These are phyloP conservation scores for Zymoseptoria crescenta DNA, from an alignment of 2,329 filamentous ascomycete genomes.

Conservation along the genomic window DNA sequence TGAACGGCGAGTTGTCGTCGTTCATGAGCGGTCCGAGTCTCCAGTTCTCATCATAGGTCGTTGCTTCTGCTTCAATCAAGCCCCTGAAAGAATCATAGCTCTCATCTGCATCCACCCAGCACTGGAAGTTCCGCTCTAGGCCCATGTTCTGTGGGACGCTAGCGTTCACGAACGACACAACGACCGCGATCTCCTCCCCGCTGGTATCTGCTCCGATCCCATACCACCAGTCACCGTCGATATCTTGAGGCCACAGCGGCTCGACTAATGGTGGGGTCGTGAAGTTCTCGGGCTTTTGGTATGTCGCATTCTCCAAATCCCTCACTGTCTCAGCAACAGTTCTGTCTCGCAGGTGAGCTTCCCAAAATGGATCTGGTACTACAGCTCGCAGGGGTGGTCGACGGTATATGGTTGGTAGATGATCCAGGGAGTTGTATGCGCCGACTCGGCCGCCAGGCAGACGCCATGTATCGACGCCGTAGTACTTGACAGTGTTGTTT, in stretches of 20 bases:
- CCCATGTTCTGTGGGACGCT: not conserved
- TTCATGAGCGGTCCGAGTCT: not conserved
- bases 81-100: not conserved
- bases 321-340: not conserved
- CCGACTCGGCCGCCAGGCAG: not conserved
- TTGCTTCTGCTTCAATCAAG: not conserved
- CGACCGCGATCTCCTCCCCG: not conserved
- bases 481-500: not conserved
- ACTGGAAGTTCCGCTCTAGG: not conserved
- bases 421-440: not conserved
- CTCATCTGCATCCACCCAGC: not conserved
- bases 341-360: not conserved
- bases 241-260: not conserved
- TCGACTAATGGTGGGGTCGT: not conserved
- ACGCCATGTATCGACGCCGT: not conserved
- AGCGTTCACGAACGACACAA: not conserved
- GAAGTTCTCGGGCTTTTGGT: too few species aligned
- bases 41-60: not conserved
- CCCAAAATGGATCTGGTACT: not conserved
- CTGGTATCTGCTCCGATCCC: not conserved
- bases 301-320: too few species aligned
- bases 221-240: not conserved
- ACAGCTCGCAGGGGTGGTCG: not conserved
- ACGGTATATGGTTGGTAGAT: not conserved
- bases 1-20: conserved; percentile 1